A percentile compares a stretch with the other conserved stretches of the same genome.
These are phyloP conservation scores for Xylaria sp. DNA, from an alignment of 2,329 filamentous ascomycete genomes.

Conservation along the genomic window DNA sequence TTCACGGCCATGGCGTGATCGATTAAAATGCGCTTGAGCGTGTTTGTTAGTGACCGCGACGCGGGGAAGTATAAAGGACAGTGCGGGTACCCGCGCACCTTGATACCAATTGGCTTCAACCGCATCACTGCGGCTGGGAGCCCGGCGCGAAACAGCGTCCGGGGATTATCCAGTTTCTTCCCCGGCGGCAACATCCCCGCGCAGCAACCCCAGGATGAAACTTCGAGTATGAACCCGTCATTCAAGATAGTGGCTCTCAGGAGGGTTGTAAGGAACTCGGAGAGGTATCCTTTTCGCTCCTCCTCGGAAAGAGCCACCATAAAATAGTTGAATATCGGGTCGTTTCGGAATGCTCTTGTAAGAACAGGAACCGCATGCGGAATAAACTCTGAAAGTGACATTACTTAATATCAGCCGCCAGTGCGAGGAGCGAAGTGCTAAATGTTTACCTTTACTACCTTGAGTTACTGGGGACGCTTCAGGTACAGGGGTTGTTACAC, in stretches of 20 bases:
- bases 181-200: slow-evolving; percentile 29
- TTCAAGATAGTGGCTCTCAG: slow-evolving; percentile 27
- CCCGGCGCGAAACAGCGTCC: slow-evolving; percentile 23
- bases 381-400: slow-evolving; percentile 23
- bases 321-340: slow-evolving; percentile 34
- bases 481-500: too few relatives aligned
- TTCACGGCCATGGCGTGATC: slow-evolving; percentile 26
- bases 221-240: slow-evolving; percentile 25
- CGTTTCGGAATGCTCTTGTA: slow-evolving; percentile 26
- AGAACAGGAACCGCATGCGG: slow-evolving; percentile 19
- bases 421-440: not conserved
- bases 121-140: not conserved
- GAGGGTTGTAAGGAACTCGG: slow-evolving; percentile 12
- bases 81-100: not conserved
- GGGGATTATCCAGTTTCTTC: slow-evolving; percentile 16
- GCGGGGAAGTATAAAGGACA: not conserved
- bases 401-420: not conserved
- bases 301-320: slow-evolving; percentile 25
- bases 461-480: not conserved
- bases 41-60: not conserved
- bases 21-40: slow-evolving; percentile 17
- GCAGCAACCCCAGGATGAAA: slow-evolving; percentile 31
- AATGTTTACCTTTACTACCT: slow-evolving; percentile 12
- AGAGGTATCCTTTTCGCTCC: slow-evolving; percentile 8
- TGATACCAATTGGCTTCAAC: slow-evolving; percentile 17